Percentiles rank a stretch among this genome's conserved stretches.
Evolutionary conservation across 2,329 filamentous ascomycete species (phyloP).

Genomic region (Ophiostoma piceae): DNA sequence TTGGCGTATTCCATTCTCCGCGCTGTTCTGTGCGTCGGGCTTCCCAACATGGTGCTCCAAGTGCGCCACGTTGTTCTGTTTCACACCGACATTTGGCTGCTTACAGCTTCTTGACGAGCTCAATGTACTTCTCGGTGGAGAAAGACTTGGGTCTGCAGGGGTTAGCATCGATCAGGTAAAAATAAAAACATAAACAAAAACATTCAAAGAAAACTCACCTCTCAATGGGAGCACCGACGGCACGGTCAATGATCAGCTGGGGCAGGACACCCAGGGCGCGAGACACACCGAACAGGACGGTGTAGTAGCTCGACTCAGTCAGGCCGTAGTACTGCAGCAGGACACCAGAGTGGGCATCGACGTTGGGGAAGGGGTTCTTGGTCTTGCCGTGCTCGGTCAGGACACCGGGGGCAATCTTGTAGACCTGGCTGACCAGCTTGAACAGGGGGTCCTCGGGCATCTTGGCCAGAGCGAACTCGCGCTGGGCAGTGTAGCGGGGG

Average conservation of each 20-base stretch:
- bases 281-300: conserved; percentile 97
- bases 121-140: conserved; percentile 93
- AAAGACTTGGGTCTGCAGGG: conserved; percentile 77
- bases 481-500: conserved; percentile 96
- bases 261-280: conserved; percentile 97
- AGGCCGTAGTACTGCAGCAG: conserved; percentile 99
- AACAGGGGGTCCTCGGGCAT: conserved; percentile 94
- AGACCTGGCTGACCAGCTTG: conserved; percentile 99
- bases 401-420: conserved; percentile 98
- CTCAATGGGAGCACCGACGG: conserved; percentile 94
- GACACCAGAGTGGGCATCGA: conserved; percentile 97
- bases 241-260: conserved; percentile 99
- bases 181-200: not conserved
- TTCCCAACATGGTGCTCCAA: conserved; percentile 9
- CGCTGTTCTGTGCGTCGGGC: conserved; percentile 10
- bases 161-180: not conserved
- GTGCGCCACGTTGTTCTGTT: conserved; percentile 6
- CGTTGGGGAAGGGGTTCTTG: conserved; percentile 99
- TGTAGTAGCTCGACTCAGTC: conserved; percentile 99
- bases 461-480: conserved; percentile 73
- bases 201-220: conserved; percentile 41
- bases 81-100: conserved; percentile 25
- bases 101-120: conserved; percentile 91
- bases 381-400: conserved; percentile 99
- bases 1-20: not conserved